Percentiles rank a stretch among this genome's conserved stretches.
Conservation (phyloP, 768 basidiomycete species). For the Trametes maxima region DNA sequence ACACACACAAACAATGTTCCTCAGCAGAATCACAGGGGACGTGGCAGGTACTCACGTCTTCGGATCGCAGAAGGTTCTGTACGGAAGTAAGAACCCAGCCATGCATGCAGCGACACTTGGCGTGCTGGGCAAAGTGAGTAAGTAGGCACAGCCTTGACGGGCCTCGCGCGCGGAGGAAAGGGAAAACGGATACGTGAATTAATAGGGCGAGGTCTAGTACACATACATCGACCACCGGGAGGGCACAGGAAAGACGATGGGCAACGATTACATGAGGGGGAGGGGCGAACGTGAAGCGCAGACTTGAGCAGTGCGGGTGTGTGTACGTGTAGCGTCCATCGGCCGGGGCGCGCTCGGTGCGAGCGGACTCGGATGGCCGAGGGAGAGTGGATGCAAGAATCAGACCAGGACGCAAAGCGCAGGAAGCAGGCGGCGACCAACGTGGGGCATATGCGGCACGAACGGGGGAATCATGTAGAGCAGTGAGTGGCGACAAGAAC, state of each 20-base stretch:
- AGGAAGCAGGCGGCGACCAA: slow-evolving; percentile 10
- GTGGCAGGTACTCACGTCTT: too few relatives aligned
- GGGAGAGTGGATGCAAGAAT: slow-evolving; percentile 1
- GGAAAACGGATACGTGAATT: slow-evolving; percentile 9
- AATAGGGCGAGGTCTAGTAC: slow-evolving; percentile 13
- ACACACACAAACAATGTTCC: background rate
- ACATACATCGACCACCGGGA: slow-evolving; percentile 25
- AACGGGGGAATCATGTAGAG: background rate
- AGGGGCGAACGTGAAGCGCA: background rate
- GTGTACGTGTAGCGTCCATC: slow-evolving; percentile 12
- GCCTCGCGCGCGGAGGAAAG: background rate
- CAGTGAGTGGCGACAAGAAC: slow-evolving; percentile 6
- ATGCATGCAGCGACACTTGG: too few relatives aligned
- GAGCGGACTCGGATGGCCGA: background rate
- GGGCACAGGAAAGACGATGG: slow-evolving; percentile 2
- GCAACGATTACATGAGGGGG: slow-evolving; percentile 13
- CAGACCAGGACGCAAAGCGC: slow-evolving; percentile 6
- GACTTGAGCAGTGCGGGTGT: background rate
- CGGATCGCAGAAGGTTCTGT: too few relatives aligned
- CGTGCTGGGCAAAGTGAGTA: too few relatives aligned
- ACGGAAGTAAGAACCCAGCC: background rate
- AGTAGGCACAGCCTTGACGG: too few relatives aligned
- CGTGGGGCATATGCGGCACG: background rate
- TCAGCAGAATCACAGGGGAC: background rate
- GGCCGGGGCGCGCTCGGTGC: background rate